Evolutionary conservation across 2,329 filamentous ascomycete species (phyloP), one percentile per base, ranked within the genome.

Genomic region (Aspergillus cejpii): DNA sequence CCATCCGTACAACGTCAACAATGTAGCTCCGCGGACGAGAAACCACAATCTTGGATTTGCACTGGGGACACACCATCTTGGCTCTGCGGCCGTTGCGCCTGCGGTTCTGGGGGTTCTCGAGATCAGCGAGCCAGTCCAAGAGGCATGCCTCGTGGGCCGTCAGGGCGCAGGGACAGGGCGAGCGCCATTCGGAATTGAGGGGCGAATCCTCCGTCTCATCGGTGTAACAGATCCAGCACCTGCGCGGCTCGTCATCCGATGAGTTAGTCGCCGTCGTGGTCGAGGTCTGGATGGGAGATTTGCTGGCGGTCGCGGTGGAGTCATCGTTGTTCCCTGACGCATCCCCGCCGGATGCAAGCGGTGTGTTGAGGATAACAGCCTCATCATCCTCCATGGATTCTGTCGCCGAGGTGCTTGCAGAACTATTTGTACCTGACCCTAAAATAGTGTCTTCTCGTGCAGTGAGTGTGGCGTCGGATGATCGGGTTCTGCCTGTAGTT

Each of bases 61-160:
- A 98, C 51, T 94, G 86, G 2, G 91, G 91, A 62, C 92, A 98
- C 43, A 79, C 72, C 51, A 96, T 80, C 49, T 82, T 81, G 43
- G 80, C 79, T 21, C 62, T 63, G 15, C 63, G 74, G 64, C 61
- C 77, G 66, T 63, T 65, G 54, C 71, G 66, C 52, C 71, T 69
- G 49, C 72, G 60, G 14, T 77, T 68, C 28, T 71, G 75, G 1
- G 78, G 78, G 17, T 77, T 73, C 68, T 96, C 89, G 61, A 88
- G 80, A 61, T 95, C 88, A n/a, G 87, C 84, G 14, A 97, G 84
- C 90, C 90, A 98, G 58, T 88, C 85, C 29, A 97, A 75, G 53
- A 97, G 76, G 63, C 90, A 95, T 48, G 81, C 79, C 64, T 97
- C 89, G 64, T 98, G 92, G 1, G 90, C 92, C 44, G 87, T 86